A percentile compares a stretch with the other conserved stretches of the same genome.
Evolutionary conservation across 2,329 filamentous ascomycete species (phyloP).

Genomic region (Aspergillus niger): DNA sequence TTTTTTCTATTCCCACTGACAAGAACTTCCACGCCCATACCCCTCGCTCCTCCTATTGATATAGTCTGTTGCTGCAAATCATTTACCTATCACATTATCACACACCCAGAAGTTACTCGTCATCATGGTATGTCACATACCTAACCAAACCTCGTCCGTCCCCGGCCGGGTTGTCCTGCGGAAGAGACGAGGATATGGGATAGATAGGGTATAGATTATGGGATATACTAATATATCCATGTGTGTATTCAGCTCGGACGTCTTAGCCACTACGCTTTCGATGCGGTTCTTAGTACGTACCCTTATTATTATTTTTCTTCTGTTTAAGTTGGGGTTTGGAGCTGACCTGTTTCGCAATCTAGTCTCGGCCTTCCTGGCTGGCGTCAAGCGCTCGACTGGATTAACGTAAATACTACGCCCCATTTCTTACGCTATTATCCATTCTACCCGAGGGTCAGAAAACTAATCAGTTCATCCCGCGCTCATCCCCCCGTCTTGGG

Average conservation of each 20-base stretch:
- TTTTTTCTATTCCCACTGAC: neutral
- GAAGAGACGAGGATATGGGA: too few species aligned
- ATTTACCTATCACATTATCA: too few species aligned
- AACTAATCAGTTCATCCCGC: constrained; percentile 34
- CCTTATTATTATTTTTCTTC: neutral
- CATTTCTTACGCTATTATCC: constrained; percentile 7
- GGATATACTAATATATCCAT: constrained; percentile 3
- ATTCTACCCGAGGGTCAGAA: neutral
- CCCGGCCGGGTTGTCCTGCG: too few species aligned
- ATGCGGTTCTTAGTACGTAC: constrained; percentile 82
- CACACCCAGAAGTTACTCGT: too few species aligned
- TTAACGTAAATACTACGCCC: constrained; percentile 75
- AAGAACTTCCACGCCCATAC: neutral
- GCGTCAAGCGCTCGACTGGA: constrained; percentile 95
- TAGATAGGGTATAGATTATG: too few species aligned
- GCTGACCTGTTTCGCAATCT: constrained; percentile 14
- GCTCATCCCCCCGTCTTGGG: constrained; percentile 21
- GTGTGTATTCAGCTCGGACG: constrained; percentile 71
- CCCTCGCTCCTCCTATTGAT: too few species aligned
- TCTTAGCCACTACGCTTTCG: constrained; percentile 92
- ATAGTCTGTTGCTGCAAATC: too few species aligned
- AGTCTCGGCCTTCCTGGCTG: constrained; percentile 96
- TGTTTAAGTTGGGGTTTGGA: neutral
- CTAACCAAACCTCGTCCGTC: too few species aligned
- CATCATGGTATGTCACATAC: constrained; percentile 11